These are phyloP conservation scores for Saccharomycopsis synnaedendra DNA, from an alignment of 805 yeast genomes.

Conservation along the genomic window DNA sequence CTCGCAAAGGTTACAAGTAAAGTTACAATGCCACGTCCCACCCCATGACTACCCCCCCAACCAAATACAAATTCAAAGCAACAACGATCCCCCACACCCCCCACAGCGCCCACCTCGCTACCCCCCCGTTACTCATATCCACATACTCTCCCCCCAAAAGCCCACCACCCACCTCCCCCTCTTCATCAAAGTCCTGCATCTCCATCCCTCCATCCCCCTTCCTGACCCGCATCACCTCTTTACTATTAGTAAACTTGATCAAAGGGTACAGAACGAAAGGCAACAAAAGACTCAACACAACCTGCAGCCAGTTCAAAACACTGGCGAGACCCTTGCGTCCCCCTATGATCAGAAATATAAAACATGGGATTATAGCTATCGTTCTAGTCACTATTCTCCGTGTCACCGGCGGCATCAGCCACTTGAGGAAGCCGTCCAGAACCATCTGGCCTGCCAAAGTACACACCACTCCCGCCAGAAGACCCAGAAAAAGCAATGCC, in stretches of 20 bases:
- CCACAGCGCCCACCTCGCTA: slow-evolving; percentile 40
- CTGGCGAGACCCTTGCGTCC: slow-evolving; percentile 77
- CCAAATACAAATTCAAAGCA: slow-evolving; percentile 53
- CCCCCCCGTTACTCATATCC: slow-evolving; percentile 33
- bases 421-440: slow-evolving; percentile 75
- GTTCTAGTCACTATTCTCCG: slow-evolving; percentile 70
- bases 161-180: not conserved
- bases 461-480: slow-evolving; percentile 89
- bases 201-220: not conserved
- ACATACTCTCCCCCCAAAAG: slow-evolving; percentile 20
- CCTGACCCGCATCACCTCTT: slow-evolving; percentile 48
- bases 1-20: too few species aligned
- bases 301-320: slow-evolving; percentile 74
- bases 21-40: slow-evolving; percentile 11
- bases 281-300: slow-evolving; percentile 63
- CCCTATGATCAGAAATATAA: slow-evolving; percentile 55
- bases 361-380: slow-evolving; percentile 80
- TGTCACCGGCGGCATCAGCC: slow-evolving; percentile 75
- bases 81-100: slow-evolving; percentile 61
- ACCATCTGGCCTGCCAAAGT: slow-evolving; percentile 93
- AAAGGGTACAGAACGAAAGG: slow-evolving; percentile 88
- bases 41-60: slow-evolving; percentile 37
- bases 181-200: not conserved
- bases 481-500: slow-evolving; percentile 85
- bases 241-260: slow-evolving; percentile 66